These are phyloP conservation scores for Trichophyton equinum DNA, from an alignment of 2,329 filamentous ascomycete genomes.

Conservation along the genomic window DNA sequence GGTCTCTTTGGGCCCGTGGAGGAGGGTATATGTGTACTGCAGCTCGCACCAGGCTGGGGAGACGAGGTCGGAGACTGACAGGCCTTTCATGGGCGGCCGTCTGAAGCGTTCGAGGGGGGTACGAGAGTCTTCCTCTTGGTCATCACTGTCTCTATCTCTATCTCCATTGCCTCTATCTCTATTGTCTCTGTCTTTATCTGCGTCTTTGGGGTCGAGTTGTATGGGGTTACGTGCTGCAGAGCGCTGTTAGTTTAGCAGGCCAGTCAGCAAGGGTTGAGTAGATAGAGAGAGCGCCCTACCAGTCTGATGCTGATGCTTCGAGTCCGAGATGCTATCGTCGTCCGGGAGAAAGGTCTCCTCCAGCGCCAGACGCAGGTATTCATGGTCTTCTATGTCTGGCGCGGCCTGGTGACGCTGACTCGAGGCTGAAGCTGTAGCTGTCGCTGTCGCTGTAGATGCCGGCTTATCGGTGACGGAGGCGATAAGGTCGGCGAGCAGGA, in stretches of 20 bases:
- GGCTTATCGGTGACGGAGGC: conserved; percentile 8
- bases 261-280: no score
- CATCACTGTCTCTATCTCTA: no score
- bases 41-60: conserved; percentile 92
- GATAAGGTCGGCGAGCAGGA: conserved; percentile 37
- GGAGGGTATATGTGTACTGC: conserved; percentile 81
- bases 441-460: conserved; percentile 12
- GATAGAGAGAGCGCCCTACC: no score
- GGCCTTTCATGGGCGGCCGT: conserved; percentile 59
- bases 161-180: no score
- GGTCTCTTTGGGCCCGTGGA: conserved; percentile 59
- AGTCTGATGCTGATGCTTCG: no score
- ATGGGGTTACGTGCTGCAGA: no score
- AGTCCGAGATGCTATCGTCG: no score
- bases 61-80: conserved; percentile 79
- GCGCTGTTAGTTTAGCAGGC: no score
- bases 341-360: background rate
- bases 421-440: no score
- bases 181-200: no score
- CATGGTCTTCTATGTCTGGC: conserved; percentile 2
- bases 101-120: conserved; percentile 69
- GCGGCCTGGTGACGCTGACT: background rate
- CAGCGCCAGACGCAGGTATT: background rate
- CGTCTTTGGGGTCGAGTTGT: no score
- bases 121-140: conserved; percentile 16